Evolutionary conservation across 192 early-diverging fungal species (phyloP), one percentile per base, ranked within the genome.

Genomic region (Coemansia sp.): DNA sequence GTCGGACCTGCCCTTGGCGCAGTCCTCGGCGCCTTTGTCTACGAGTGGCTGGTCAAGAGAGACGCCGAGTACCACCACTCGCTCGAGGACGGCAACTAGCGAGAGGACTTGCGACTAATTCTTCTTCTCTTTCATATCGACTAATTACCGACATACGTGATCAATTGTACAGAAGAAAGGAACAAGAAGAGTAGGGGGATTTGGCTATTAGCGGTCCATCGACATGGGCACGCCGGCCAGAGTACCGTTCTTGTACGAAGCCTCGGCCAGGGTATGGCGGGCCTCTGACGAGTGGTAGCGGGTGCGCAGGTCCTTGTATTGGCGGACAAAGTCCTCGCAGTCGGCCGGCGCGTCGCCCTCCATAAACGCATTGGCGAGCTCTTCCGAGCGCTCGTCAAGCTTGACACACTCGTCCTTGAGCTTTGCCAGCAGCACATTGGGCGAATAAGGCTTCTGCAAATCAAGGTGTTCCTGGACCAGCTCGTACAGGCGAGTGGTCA

Each of bases 1-100:
- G 71, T 77, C 38, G 81, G 73, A 0, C 84, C 84, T 18, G 19
- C 82, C 17, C 13, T 64, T 7, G 85, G 85, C 29, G 84, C 59
- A 9, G 30, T 72, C 7, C 17, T 67, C 9, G 83, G 77, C 35
- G 83, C 73, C 12, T 38, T 73, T 22, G 56, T 78, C 14, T 82
- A 82, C 50, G 75, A 77, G n/a, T 51, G 72, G 45, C 64, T 85
- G 30, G 66, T 81, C 44, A 68, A 64, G 42, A 49, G 43, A 13
- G 53, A 64, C 21, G 60, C 56, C 13, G 56, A 59, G 35, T 56
- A 59, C 38, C 62, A 57, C 21, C 43, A 55, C n/a, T 27, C 38
- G 33, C 46, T 69, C 10, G 66, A 69, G 39, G 66, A 61, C 23
- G 59, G 65, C 23, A 38, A 28, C 28, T 54, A 45, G 16, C 37